phyloP scores from a whole-genome alignment of 192 early-diverging fungal genomes.

The Phlyctochytrium arcticum region DNA sequence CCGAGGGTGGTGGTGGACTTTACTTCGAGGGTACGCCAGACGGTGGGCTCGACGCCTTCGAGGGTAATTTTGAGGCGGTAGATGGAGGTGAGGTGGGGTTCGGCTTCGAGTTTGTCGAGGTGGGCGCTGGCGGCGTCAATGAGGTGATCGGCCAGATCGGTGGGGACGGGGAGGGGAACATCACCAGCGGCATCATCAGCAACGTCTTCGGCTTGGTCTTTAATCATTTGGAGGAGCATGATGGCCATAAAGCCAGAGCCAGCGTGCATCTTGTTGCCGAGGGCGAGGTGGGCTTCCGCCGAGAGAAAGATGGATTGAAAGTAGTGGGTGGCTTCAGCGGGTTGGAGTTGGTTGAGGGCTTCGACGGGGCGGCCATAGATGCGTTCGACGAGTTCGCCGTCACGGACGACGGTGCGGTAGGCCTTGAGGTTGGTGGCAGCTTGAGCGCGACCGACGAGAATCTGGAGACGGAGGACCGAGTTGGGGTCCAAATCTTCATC shows the following conservation, averaged over 20 bases:
- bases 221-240: slow-evolving; percentile 26
- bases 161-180: neutral
- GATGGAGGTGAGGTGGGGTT: neutral
- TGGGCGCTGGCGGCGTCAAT: neutral
- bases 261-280: slow-evolving; percentile 4
- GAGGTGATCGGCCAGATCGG: slow-evolving; percentile 12
- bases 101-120: slow-evolving; percentile 4
- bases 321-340: slow-evolving; percentile 8
- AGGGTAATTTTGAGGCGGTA: slow-evolving; percentile 14
- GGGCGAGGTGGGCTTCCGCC: slow-evolving; percentile 8
- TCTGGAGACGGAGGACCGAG: slow-evolving; percentile 6
- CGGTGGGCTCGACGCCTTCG: neutral
- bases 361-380: slow-evolving; percentile 24
- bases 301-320: slow-evolving; percentile 10
- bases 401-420: slow-evolving; percentile 17
- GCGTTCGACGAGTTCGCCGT: slow-evolving; percentile 21
- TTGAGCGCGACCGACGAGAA: slow-evolving; percentile 13
- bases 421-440: slow-evolving; percentile 18
- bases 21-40: slow-evolving; percentile 15
- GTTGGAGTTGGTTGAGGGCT: slow-evolving; percentile 10
- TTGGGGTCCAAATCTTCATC: slow-evolving; percentile 10
- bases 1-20: slow-evolving; percentile 8
- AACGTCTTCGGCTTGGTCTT: neutral
- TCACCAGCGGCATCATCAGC: neutral
- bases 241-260: slow-evolving; percentile 14